Base-by-base conservation (phyloP, 495 filamentous ascomycete genomes). In the Penicillium paradoxum region DNA sequence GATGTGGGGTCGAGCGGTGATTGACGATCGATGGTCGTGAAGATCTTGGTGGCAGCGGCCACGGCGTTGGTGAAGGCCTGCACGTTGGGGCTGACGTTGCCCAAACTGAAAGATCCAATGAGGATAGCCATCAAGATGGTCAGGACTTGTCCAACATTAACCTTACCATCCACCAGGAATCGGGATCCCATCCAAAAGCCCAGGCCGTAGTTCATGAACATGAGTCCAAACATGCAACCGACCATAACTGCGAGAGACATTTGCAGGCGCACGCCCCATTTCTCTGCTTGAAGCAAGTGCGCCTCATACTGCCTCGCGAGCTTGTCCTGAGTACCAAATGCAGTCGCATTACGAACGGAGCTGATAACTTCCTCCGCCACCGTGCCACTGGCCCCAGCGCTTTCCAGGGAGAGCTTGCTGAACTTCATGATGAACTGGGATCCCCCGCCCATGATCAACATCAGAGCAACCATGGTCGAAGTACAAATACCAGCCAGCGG, bases 301-400 rank as follows among this genome's bases (percentile, higher is more conserved):
- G 44, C 65, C 55, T 95, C 88, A 64, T 97, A 97, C 72, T 92
- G 84, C 56, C 77, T 78, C 15, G 90, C 88, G 21, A 98, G 78
- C 60, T 91, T 89, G 44, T 90, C 85, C 69, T 98, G 91, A 0
- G 91, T 96, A 53, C 86, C 87, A 60, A 97, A 98, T 8, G 93
- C 93, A 5, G 85, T 84, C n/a, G 91, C 87, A 65, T 95, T 97
- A 32, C 93, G 82, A 57, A 97, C 87, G 7, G 91, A 96, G 62
- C 88, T 92, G 64, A 98, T 83, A 51, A 96, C 91, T 70, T 98
- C 93, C 67, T 97, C 93, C 0, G 89, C 92, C 17, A 98, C 79
- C 0, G 87, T 91, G 41, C 92, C 92, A 61, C 91, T 91, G 14
- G 83, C 74, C 40, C 88, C 91, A 59, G 92, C 92, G 4, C 88